Percentiles rank a stretch among this genome's conserved stretches.
Conservation (phyloP, 345 rosid genomes). For the Salix exigua region DNA sequence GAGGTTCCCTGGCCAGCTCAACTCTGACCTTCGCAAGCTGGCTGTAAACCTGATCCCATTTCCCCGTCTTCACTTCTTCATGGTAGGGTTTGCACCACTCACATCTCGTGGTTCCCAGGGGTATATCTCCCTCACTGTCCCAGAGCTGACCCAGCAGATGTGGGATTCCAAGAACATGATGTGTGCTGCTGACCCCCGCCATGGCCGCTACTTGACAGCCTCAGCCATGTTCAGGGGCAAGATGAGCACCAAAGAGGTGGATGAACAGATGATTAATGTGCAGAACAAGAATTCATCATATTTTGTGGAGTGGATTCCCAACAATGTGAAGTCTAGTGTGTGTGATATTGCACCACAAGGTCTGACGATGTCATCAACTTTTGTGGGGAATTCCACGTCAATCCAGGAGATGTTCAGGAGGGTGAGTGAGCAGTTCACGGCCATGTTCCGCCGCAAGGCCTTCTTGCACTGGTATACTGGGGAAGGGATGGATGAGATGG, state of each 20-base stretch:
- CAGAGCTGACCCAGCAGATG: conserved; percentile 65
- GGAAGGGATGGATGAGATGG: conserved; percentile 99
- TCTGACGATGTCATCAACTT: conserved; percentile 54
- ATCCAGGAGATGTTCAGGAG: conserved; percentile 98
- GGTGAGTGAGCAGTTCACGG: conserved; percentile 98
- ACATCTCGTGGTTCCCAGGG: conserved; percentile 53
- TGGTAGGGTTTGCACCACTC: conserved; percentile 87
- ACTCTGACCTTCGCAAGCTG: conserved; percentile 87
- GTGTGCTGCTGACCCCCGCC: conserved; percentile 98
- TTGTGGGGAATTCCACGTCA: conserved; percentile 78
- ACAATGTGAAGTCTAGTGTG: conserved; percentile 58
- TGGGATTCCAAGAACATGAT: conserved; percentile 99
- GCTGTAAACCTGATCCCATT: conserved; percentile 95
- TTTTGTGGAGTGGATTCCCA: conserved; percentile 95
- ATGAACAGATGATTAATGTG: conserved; percentile 88
- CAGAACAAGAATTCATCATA: conserved; percentile 97
- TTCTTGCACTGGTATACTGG: conserved; percentile 98
- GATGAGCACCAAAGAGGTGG: conserved; percentile 98
- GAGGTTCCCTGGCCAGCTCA: conserved; percentile 95
- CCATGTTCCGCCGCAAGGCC: conserved; percentile 95
- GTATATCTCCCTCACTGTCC: conserved; percentile 52
- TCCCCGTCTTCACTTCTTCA: conserved; percentile 98
- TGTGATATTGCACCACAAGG: conserved; percentile 58
- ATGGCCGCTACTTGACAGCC: conserved; percentile 94
- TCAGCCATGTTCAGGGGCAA: conserved; percentile 97